These are phyloP conservation scores for Rhizopogon vinicolor DNA, from an alignment of 768 basidiomycete genomes.

Conservation along the genomic window DNA sequence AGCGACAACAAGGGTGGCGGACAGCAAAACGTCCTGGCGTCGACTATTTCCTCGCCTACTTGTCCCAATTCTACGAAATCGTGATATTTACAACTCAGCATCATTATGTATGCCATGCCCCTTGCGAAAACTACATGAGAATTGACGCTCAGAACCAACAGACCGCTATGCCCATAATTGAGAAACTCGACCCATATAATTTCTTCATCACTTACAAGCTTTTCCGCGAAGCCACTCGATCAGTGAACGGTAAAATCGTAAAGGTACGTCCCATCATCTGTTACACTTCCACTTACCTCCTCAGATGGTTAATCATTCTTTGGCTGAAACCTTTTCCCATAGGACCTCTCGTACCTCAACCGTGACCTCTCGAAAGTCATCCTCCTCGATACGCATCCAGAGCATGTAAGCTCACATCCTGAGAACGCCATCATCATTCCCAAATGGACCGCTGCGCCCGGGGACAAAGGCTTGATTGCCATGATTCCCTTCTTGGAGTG, in stretches of 20 bases:
- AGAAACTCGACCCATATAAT: conserved; percentile 92
- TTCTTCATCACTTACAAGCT: conserved; percentile 86
- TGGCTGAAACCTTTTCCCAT: background rate
- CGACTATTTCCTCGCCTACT: conserved; percentile 96
- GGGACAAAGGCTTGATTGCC: conserved; percentile 77
- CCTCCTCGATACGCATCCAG: conserved; percentile 78
- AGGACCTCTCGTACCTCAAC: conserved; percentile 94
- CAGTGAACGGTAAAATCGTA: conserved; percentile 75
- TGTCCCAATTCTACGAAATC: conserved; percentile 97
- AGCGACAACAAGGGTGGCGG: conserved; percentile 94
- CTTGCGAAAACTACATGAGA: background rate
- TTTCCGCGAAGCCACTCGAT: conserved; percentile 90
- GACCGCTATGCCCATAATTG: conserved; percentile 85
- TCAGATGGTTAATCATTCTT: background rate
- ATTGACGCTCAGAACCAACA: conserved; percentile 25
- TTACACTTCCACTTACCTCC: background rate
- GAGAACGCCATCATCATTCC: conserved; percentile 85
- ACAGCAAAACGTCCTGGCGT: conserved; percentile 97
- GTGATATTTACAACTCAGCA: conserved; percentile 93
- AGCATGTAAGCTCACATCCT: conserved; percentile 74
- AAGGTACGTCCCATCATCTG: conserved; percentile 48
- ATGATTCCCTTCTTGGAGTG: conserved; percentile 98
- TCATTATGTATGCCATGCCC: conserved; percentile 64
- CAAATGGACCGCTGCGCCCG: conserved; percentile 79
- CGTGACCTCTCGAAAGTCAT: conserved; percentile 90